These are phyloP conservation scores for Cudoniella acicularis DNA, from an alignment of 495 filamentous ascomycete species.

Conservation along the genomic window DNA sequence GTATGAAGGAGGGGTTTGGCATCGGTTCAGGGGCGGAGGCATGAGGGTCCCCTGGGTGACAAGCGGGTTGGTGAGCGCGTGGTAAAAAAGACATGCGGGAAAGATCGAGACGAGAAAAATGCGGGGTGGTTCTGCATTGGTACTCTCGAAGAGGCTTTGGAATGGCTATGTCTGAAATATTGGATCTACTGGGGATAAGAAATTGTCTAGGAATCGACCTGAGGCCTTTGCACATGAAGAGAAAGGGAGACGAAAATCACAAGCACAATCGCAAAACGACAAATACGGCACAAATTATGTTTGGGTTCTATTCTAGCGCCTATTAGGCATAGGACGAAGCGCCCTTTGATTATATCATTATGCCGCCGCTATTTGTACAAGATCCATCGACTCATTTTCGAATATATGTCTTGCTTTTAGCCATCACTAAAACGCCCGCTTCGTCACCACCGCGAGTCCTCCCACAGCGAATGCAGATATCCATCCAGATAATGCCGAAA, in stretches of 20 bases:
- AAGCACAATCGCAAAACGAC: neutral
- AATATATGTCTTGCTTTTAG: neutral
- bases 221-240: too few relatives aligned
- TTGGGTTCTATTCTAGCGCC: neutral
- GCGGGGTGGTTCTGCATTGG: too few relatives aligned
- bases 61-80: too few relatives aligned
- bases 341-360: conserved; percentile 2
- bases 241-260: neutral
- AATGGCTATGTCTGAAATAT: neutral
- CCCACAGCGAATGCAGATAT: conserved; percentile 24
- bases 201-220: too few relatives aligned
- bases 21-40: too few relatives aligned
- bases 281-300: neutral
- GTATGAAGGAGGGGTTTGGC: too few relatives aligned
- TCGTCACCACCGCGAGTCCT: conserved; percentile 13
- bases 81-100: too few relatives aligned
- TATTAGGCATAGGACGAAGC: neutral
- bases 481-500: conserved; percentile 21
- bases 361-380: conserved; percentile 3
- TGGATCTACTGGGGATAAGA: neutral
- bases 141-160: too few relatives aligned
- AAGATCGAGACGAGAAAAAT: too few relatives aligned
- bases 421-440: conserved; percentile 12
- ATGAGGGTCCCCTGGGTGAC: too few relatives aligned
- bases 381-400: neutral